A percentile compares a stretch with the other conserved stretches of the same genome.
Evolutionary conservation across 2,329 filamentous ascomycete genomes (phyloP).

Genomic region (Colletotrichum tropicale): DNA sequence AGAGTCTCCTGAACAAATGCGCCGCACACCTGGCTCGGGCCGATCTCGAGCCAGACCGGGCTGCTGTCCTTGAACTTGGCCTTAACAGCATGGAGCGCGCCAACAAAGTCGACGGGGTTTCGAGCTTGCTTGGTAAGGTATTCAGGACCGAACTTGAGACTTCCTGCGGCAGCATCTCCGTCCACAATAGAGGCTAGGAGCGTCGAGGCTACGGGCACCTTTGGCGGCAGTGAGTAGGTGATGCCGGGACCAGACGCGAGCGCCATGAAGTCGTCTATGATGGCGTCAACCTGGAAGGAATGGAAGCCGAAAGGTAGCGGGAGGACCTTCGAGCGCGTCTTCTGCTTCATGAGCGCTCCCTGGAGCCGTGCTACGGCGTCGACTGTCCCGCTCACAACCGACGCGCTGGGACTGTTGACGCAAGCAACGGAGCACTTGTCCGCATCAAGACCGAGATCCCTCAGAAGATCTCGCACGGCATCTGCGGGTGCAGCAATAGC

Average conservation of each 20-base stretch:
- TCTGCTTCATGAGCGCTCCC: not conserved
- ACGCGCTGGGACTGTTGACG: conserved; percentile 67
- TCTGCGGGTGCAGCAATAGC: not conserved
- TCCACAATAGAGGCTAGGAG: not conserved
- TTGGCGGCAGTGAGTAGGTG: not conserved
- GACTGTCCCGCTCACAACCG: conserved; percentile 58
- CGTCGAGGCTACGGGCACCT: not conserved
- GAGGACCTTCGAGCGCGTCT: conserved; percentile 35
- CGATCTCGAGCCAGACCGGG: conserved; percentile 71
- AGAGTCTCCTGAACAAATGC: conserved; percentile 52
- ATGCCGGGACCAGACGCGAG: conserved; percentile 25
- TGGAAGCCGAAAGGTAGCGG: conserved; percentile 41
- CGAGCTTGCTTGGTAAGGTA: not conserved
- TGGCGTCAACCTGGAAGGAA: conserved; percentile 39
- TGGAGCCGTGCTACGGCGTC: not conserved
- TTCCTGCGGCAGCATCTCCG: not conserved
- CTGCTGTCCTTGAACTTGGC: conserved; percentile 27
- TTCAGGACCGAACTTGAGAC: not conserved
- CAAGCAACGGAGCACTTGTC: conserved; percentile 46
- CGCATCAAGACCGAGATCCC: not conserved
- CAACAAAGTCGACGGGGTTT: not conserved
- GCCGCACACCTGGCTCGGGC: conserved; percentile 69
- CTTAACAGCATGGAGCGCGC: conserved; percentile 53
- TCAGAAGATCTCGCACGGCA: not conserved
- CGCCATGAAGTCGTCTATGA: conserved; percentile 52